Conservation (phyloP, 202 grass and related monocot genomes). For the Schoenoplectus tabernaemontani region DNA sequence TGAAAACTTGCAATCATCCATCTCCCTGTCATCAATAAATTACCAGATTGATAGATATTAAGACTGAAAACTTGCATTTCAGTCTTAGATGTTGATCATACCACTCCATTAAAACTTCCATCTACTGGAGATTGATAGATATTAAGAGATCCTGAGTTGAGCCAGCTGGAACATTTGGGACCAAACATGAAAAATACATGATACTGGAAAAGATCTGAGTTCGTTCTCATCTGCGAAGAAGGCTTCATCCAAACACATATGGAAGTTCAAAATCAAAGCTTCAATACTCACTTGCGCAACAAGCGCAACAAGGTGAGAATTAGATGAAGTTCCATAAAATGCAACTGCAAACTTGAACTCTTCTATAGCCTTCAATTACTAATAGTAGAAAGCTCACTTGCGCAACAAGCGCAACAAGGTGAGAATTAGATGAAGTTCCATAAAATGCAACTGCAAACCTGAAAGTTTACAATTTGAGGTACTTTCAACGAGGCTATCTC, state of each 20-base stretch:
- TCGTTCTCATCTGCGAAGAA: background rate
- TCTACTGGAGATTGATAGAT: background rate
- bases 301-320: conserved; percentile 73
- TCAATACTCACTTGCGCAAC: conserved; percentile 62
- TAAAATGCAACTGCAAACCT: conserved; percentile 99
- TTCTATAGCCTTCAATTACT: conserved; percentile 36
- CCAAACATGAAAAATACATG: background rate
- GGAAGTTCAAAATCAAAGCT: background rate
- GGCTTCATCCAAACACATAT: background rate
- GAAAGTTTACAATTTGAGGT: conserved; percentile 34
- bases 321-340: conserved; percentile 73
- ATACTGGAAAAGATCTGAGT: background rate
- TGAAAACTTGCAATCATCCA: no score
- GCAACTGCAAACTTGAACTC: conserved; percentile 78
- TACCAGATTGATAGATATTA: no score
- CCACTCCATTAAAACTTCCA: background rate
- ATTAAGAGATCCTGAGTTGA: background rate
- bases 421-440: conserved; percentile 59
- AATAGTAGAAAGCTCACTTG: conserved; percentile 35
- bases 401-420: conserved; percentile 81
- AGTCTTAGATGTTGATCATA: background rate
- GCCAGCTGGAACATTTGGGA: background rate
- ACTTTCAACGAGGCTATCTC: conserved; percentile 5
- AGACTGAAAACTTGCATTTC: background rate
- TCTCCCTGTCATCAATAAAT: no score